phyloP scores from a whole-genome alignment of 345 rosid genomes.

The Tarenaya hassleriana region DNA sequence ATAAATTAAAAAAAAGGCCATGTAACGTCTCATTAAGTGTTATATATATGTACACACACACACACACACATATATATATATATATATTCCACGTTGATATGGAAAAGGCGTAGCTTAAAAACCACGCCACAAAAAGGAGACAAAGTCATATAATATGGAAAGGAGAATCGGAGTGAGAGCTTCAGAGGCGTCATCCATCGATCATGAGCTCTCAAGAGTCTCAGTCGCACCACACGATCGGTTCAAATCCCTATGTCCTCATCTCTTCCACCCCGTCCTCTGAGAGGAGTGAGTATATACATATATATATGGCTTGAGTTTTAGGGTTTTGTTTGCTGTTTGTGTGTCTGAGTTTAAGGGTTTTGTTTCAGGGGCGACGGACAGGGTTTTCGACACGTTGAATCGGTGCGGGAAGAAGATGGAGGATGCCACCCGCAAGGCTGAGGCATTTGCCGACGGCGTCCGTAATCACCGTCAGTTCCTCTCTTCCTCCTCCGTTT shows the following conservation, averaged over 20 bases:
- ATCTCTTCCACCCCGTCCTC: conserved; percentile 29
- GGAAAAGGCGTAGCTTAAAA: no score
- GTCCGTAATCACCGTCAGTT: conserved; percentile 55
- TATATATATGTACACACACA: no score
- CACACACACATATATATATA: no score
- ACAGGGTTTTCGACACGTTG: conserved; percentile 39
- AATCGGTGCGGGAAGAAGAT: conserved; percentile 53
- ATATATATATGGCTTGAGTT: background rate
- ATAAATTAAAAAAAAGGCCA: no score
- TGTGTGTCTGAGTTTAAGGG: background rate
- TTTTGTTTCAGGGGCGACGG: conserved; percentile 44
- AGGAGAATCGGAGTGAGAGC: no score
- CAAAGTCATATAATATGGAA: no score
- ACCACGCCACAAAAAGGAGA: no score
- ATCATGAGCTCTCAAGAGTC: conserved; percentile 19
- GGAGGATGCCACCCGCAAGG: conserved; percentile 52
- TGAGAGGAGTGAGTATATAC: conserved; percentile 31
- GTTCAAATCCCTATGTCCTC: conserved; percentile 40
- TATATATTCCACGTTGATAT: no score
- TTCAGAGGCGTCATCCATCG: background rate
- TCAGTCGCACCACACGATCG: no score
- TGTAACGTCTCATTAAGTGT: no score
- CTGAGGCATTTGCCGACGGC: conserved; percentile 47
- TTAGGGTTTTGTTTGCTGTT: background rate
- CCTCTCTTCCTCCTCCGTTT: no score